Evolutionary conservation across 345 rosid species (phyloP), one percentile per base, ranked within the genome.

Genomic region (Carallia pectinifolia): DNA sequence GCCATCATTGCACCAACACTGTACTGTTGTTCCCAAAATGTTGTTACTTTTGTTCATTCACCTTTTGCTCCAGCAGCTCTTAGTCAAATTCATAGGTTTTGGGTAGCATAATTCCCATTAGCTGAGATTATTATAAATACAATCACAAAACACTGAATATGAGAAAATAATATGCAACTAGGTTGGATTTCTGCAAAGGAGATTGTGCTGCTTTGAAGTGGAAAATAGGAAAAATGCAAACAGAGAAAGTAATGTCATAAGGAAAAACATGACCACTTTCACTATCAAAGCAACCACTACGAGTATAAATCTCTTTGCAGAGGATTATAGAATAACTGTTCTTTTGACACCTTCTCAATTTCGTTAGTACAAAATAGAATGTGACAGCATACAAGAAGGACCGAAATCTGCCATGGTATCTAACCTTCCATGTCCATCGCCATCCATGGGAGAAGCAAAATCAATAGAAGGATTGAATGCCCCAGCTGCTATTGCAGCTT

Each of bases 401-500:
- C 59, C 31, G 30, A 61, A n/a, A 54, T 59, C 50, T n/a, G 7
- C 17, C 7, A 29, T 31, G 53, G 59, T 34, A 38, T 67, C 87
- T 62, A 67, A 92, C 98, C 99, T 95, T 85, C 98, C 98, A 83
- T 95, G 98, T 69, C 99, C 99, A 85, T 95, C 99, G 31, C 97
- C 98, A 89, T 95, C 99, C 92, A 95, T 53, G 50, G 99, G 98
- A 66, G 98, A 95, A 82, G 93, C 97, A 84, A 71, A 92, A 85
- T 95, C 98, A 61, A 89, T 68, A 40, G 83, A 78, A 53, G 97
- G 97, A 82, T 92, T 92, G 77, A 95, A 92, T 44, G 88, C 84
- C 64, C 96, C 90, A 80, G 98, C 92, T 58, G 97, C 99, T 78
- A 74, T 90, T 60, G 99, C 99, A 13, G 98, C 99, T 84, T 85